Base-by-base conservation (phyloP, 2,329 filamentous ascomycete genomes). In the Aspergillus sp. region DNA sequence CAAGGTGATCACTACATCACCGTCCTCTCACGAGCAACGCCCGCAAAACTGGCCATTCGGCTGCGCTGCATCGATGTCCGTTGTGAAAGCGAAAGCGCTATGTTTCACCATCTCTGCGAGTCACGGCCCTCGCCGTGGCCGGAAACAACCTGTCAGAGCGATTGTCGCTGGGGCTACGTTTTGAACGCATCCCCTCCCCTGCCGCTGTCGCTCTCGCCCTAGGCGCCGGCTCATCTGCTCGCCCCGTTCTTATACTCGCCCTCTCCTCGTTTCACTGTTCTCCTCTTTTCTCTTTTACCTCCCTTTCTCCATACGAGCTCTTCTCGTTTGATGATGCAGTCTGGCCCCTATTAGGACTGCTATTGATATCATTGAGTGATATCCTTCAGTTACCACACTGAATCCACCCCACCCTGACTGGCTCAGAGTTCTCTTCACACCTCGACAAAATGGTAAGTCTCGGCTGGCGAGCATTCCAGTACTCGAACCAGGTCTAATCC, bases 81-180 rank as follows among this genome's bases (percentile, higher is more conserved):
- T 41, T 24, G 48, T 48, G 54, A 52, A 45, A 21, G 33, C 48
- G 19, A 56, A 59, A 43, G 55, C 57, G 49, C 62, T 56, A 56
- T 46, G 61, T 62, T 64, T 63, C 58, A 64, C 50, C 52, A 61
- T 60, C 55, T 37, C 57, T 62, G 58, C 62, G 61, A 47, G 46
- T 51, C 54, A 61, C 57, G 35, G 57, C 47, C 33, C 55, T 49
- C 50, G 9, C 33, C 23, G 21, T 58, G 27, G 41, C 33, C 14
- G 8, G 17, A 19, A 51, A 41, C 35, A 35, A 39, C 48, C 48
- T 51, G 48, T 51, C 48, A 51, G 48, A 51, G 44, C 14, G 21
- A 37, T 55, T 48, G 53, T 52, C 56, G 47, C 60, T 40, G 39
- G 40, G 27, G 49, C 53, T 41, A 60, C 51, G 58, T 58, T 61